These are phyloP conservation scores for Aspergillus pseudoglaucus DNA, from an alignment of 2,329 filamentous ascomycete genomes.

Conservation along the genomic window DNA sequence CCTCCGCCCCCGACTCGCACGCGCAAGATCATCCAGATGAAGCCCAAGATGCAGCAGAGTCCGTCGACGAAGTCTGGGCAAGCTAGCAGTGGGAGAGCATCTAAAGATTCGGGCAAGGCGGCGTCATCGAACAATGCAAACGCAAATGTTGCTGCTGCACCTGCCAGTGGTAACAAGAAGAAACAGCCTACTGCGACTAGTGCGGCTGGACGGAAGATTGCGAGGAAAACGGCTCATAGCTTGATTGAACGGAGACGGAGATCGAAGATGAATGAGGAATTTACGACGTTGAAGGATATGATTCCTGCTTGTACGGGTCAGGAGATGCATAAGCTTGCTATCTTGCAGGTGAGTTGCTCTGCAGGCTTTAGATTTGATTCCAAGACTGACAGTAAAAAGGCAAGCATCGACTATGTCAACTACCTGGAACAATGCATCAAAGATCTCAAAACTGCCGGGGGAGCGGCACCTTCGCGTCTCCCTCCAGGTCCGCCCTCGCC, in stretches of 20 bases:
- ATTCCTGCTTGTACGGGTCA: conserved; percentile 88
- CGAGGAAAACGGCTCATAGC: conserved; percentile 92
- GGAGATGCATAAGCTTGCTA: conserved; percentile 97
- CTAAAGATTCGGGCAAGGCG: conserved; percentile 20
- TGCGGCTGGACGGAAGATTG: conserved; percentile 87
- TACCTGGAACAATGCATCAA: conserved; percentile 85
- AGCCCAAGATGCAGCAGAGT: conserved; percentile 52
- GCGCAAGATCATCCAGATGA: conserved; percentile 98
- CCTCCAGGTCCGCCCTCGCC: conserved; percentile 27
- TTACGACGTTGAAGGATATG: conserved; percentile 86
- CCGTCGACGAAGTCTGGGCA: conserved; percentile 37
- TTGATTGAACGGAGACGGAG: conserved; percentile 82
- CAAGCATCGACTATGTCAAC: conserved; percentile 90
- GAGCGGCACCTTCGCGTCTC: conserved; percentile 10
- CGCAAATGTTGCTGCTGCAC: conserved; percentile 14
- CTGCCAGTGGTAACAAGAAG: conserved; percentile 53
- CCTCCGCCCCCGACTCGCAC: conserved; percentile 88
- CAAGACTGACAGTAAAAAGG: conserved; percentile 46
- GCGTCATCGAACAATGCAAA: conserved; percentile 6
- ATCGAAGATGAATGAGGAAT: conserved; percentile 99
- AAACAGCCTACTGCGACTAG: conserved; percentile 71
- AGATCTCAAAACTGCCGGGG: conserved; percentile 60
- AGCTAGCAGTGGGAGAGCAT: conserved; percentile 6
- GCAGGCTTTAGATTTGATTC: conserved; percentile 3
- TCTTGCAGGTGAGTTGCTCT: conserved; percentile 65